A percentile compares a stretch with the other conserved stretches of the same genome.
phyloP scores from a whole-genome alignment of 2,329 filamentous ascomycete species.

The Tympanopsis confertula region DNA sequence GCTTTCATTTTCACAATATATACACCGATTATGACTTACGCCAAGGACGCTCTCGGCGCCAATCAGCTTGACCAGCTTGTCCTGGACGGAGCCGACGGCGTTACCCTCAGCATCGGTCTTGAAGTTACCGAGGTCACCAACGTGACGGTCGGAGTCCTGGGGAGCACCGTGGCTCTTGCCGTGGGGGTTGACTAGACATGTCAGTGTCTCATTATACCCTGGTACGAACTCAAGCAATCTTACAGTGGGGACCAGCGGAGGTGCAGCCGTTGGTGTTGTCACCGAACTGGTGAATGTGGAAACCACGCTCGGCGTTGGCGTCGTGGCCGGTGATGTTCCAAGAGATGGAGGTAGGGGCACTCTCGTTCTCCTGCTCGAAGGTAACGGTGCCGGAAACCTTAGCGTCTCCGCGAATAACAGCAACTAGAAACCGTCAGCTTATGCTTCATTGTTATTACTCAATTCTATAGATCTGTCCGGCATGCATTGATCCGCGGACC shows the following conservation, averaged over 20 bases:
- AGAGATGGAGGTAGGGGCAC: conserved; percentile 69
- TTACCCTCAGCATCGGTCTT: conserved; percentile 89
- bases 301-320: conserved; percentile 88
- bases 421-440: too few species aligned
- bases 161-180: conserved; percentile 86
- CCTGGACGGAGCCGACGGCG: conserved; percentile 66
- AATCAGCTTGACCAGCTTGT: conserved; percentile 88
- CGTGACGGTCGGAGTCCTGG: conserved; percentile 73
- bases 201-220: too few species aligned
- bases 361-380: conserved; percentile 87
- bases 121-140: conserved; percentile 96
- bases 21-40: conserved; percentile 43
- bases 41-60: conserved; percentile 90
- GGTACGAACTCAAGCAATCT: too few species aligned
- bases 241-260: conserved; percentile 93
- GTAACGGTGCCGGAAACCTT: conserved; percentile 86
- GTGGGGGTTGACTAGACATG: conserved; percentile 80
- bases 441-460: too few species aligned
- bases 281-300: conserved; percentile 98
- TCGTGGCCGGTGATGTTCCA: conserved; percentile 92
- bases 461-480: too few species aligned
- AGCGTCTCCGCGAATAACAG: conserved; percentile 94
- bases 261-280: conserved; percentile 99
- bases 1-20: background rate
- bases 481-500: too few species aligned